Evolutionary conservation across 1,284 basidiomycete species (phyloP).

Genomic region (Moesziomyces antarcticus): DNA sequence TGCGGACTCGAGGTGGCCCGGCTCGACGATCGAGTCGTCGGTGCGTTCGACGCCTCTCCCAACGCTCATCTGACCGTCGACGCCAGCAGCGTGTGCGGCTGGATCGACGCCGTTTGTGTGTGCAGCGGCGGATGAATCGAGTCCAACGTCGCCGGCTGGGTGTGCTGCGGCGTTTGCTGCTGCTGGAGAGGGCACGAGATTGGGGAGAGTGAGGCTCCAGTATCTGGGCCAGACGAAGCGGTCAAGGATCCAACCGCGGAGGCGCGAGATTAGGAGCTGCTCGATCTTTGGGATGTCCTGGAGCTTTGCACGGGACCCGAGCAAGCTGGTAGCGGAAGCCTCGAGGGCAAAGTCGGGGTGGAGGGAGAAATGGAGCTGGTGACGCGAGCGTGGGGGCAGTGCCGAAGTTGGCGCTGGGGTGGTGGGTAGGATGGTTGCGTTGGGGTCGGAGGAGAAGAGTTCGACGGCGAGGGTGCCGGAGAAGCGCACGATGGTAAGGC

Average conservation of each 20-base stretch:
- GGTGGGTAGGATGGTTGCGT: slow-evolving; percentile 30
- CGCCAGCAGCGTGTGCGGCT: slow-evolving; percentile 2
- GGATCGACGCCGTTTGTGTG: neutral
- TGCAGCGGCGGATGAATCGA: neutral
- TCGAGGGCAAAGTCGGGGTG: slow-evolving; percentile 73
- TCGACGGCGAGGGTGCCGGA: slow-evolving; percentile 70
- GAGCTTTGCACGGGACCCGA: slow-evolving; percentile 73
- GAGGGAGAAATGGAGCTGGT: slow-evolving; percentile 71
- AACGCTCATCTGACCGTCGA: slow-evolving; percentile 37
- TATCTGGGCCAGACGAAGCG: slow-evolving; percentile 71
- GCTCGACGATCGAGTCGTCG: slow-evolving; percentile 40
- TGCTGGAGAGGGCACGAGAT: slow-evolving; percentile 38
- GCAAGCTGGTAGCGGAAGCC: slow-evolving; percentile 71
- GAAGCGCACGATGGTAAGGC: slow-evolving; percentile 72
- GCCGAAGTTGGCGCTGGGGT: slow-evolving; percentile 56
- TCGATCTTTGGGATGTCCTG: slow-evolving; percentile 75
- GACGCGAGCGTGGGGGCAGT: slow-evolving; percentile 56
- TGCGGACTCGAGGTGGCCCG: slow-evolving; percentile 38
- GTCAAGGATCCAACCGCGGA: slow-evolving; percentile 71
- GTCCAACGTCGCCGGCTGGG: neutral
- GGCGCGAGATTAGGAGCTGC: slow-evolving; percentile 71
- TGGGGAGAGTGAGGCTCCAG: slow-evolving; percentile 70
- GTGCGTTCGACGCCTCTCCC: slow-evolving; percentile 27
- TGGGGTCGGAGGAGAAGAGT: slow-evolving; percentile 29
- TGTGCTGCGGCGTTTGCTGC: slow-evolving; percentile 8